Percentiles rank a stretch among this genome's conserved stretches.
Evolutionary conservation across 208 protist genomes (phyloP).

Genomic region (Trypanosoma vivax): DNA sequence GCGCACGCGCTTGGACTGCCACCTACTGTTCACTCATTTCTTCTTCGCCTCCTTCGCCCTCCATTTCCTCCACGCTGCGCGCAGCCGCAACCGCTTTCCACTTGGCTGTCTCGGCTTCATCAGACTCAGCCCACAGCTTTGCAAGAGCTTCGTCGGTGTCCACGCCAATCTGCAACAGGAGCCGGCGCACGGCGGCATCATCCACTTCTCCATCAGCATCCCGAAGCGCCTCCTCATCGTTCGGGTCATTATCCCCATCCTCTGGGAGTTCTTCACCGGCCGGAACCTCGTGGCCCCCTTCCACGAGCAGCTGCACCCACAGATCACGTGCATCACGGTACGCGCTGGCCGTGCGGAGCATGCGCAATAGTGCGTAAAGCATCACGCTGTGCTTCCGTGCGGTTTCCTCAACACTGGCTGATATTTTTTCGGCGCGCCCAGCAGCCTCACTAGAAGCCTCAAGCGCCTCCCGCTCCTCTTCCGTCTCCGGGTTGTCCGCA

Average conservation of each 20-base stretch:
- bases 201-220: conserved; percentile 65
- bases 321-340: conserved; percentile 70
- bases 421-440: conserved; percentile 28
- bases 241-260: conserved; percentile 59
- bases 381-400: conserved; percentile 52
- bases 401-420: conserved; percentile 29
- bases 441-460: conserved; percentile 15
- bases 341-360: conserved; percentile 41
- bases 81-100: conserved; percentile 43
- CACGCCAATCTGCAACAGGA: conserved; percentile 51
- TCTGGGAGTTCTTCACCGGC: conserved; percentile 48
- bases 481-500: conserved; percentile 27
- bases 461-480: conserved; percentile 19
- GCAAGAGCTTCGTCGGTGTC: conserved; percentile 65
- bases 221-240: conserved; percentile 67
- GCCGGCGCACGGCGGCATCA: conserved; percentile 28
- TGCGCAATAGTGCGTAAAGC: conserved; percentile 57
- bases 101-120: conserved; percentile 35
- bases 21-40: conserved; percentile 22
- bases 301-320: conserved; percentile 33
- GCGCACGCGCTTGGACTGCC: conserved; percentile 1
- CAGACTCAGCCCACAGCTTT: conserved; percentile 64
- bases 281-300: conserved; percentile 35
- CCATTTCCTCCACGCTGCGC: conserved; percentile 25
- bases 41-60: conserved; percentile 50